These are phyloP conservation scores for Lentinus brumalis DNA, from an alignment of 768 basidiomycete species.

Conservation along the genomic window DNA sequence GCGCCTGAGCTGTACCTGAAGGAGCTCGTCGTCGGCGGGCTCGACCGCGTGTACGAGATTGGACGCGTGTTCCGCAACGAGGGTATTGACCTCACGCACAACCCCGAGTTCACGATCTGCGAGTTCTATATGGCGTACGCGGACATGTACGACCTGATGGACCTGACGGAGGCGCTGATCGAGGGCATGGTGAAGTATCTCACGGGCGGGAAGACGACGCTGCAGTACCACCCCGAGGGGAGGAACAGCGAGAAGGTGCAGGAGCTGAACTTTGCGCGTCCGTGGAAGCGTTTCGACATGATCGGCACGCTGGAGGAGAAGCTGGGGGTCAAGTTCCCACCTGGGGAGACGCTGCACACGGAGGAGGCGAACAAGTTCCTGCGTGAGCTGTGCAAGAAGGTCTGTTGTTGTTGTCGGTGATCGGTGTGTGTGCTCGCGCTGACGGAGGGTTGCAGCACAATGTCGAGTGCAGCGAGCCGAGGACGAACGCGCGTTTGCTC, in stretches of 20 bases:
- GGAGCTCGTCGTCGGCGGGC: constrained; percentile 93
- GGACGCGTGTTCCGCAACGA: constrained; percentile 98
- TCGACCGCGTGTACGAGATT: constrained; percentile 98
- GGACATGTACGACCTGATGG: constrained; percentile 99
- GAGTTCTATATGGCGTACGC: constrained; percentile 99
- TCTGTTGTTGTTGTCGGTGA: constrained; percentile 30
- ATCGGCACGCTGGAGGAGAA: constrained; percentile 95
- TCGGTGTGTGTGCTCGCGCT: neutral
- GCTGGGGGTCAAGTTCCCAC: constrained; percentile 88
- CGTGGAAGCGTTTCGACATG: constrained; percentile 99
- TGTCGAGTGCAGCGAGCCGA: constrained; percentile 94
- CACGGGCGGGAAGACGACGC: constrained; percentile 75
- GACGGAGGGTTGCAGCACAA: constrained; percentile 62
- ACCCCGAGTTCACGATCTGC: constrained; percentile 99
- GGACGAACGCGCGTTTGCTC: constrained; percentile 90
- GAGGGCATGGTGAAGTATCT: constrained; percentile 90
- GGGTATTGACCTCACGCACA: constrained; percentile 98
- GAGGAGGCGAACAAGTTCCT: constrained; percentile 88
- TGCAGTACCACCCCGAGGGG: constrained; percentile 92
- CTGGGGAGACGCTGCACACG: constrained; percentile 87
- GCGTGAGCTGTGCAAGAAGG: constrained; percentile 82
- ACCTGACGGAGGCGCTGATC: constrained; percentile 88
- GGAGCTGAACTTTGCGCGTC: constrained; percentile 84
- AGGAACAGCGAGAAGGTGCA: constrained; percentile 77
- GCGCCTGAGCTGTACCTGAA: constrained; percentile 99